Evolutionary conservation across 2,329 filamentous ascomycete genomes (phyloP).

Genomic region (Pseudophaeomoniella oleicola): DNA sequence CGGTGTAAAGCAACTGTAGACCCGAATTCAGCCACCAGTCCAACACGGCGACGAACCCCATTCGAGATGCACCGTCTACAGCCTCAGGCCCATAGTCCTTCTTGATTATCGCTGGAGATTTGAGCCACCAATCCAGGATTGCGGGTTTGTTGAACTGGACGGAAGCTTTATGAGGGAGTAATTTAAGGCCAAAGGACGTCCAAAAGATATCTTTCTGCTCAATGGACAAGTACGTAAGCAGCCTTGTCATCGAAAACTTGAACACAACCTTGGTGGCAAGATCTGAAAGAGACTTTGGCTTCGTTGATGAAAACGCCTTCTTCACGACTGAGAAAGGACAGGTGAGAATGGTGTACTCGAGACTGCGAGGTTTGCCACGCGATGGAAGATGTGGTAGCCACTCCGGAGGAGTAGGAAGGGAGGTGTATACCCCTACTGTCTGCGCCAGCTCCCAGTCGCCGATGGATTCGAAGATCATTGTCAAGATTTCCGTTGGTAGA

Average conservation of each 20-base stretch:
- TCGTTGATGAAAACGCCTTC: conserved; percentile 47
- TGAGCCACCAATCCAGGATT: conserved; percentile 83
- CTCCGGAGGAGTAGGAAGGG: conserved; percentile 54
- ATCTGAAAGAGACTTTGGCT: conserved; percentile 49
- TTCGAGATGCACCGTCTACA: conserved; percentile 72
- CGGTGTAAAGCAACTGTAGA: conserved; percentile 69
- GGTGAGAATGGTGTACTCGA: conserved; percentile 75
- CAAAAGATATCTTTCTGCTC: conserved; percentile 64
- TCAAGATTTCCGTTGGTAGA: conserved; percentile 79
- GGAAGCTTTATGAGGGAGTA: conserved; percentile 77
- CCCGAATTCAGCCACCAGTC: conserved; percentile 85
- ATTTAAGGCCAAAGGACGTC: conserved; percentile 66
- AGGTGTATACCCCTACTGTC: conserved; percentile 67
- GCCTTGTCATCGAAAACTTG: conserved; percentile 70
- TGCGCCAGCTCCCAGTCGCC: conserved; percentile 85
- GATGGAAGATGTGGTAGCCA: conserved; percentile 53
- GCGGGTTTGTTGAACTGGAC: conserved; percentile 71
- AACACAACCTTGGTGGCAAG: conserved; percentile 79
- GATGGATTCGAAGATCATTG: conserved; percentile 68
- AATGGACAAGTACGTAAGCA: conserved; percentile 58
- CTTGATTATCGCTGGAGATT: conserved; percentile 65
- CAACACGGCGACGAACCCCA: conserved; percentile 70
- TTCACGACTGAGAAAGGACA: conserved; percentile 57
- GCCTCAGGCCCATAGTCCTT: conserved; percentile 79
- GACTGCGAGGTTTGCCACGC: conserved; percentile 57